Percentiles rank a stretch among this genome's conserved stretches.
Evolutionary conservation across 2,329 filamentous ascomycete genomes (phyloP).

Genomic region (Juglanconis juglandina): DNA sequence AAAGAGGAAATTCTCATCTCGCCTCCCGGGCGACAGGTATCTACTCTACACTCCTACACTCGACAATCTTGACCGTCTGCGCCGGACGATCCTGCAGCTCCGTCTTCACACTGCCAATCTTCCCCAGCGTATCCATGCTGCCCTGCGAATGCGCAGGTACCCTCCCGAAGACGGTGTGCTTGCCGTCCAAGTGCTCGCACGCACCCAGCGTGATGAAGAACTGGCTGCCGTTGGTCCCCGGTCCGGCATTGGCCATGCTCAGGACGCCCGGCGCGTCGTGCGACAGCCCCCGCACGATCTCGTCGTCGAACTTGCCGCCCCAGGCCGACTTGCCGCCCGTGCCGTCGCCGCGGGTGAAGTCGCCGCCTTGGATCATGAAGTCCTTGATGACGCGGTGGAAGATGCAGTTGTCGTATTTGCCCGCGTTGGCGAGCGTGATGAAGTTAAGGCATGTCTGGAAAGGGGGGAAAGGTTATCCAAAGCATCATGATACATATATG

Average conservation of each 20-base stretch:
- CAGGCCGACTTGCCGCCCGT: slow-evolving; percentile 87
- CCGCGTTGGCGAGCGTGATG: slow-evolving; percentile 9
- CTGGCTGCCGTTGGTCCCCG: slow-evolving; percentile 89
- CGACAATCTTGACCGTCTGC: slow-evolving; percentile 9
- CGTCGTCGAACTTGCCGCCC: slow-evolving; percentile 82
- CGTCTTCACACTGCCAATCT: slow-evolving; percentile 1
- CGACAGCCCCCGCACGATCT: slow-evolving; percentile 76
- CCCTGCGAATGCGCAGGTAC: slow-evolving; percentile 45
- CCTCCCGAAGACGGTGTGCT: slow-evolving; percentile 93
- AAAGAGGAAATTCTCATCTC: too few relatives aligned
- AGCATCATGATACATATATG: neutral
- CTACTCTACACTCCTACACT: neutral
- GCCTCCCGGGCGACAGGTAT: neutral
- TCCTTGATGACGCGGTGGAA: slow-evolving; percentile 29
- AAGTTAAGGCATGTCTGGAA: slow-evolving; percentile 7
- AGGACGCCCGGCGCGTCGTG: slow-evolving; percentile 78
- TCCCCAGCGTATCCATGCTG: slow-evolving; percentile 8
- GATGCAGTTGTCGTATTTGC: slow-evolving; percentile 9
- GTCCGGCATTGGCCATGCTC: slow-evolving; percentile 92
- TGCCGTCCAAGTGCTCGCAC: slow-evolving; percentile 83
- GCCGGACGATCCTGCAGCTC: slow-evolving; percentile 8
- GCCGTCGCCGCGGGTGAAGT: slow-evolving; percentile 91
- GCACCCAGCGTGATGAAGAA: slow-evolving; percentile 94
- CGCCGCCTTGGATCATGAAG: slow-evolving; percentile 97
- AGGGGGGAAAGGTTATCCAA: neutral